Base-by-base conservation (phyloP, 139 green algal species). In the Mesotaenium endlicherianum region DNA sequence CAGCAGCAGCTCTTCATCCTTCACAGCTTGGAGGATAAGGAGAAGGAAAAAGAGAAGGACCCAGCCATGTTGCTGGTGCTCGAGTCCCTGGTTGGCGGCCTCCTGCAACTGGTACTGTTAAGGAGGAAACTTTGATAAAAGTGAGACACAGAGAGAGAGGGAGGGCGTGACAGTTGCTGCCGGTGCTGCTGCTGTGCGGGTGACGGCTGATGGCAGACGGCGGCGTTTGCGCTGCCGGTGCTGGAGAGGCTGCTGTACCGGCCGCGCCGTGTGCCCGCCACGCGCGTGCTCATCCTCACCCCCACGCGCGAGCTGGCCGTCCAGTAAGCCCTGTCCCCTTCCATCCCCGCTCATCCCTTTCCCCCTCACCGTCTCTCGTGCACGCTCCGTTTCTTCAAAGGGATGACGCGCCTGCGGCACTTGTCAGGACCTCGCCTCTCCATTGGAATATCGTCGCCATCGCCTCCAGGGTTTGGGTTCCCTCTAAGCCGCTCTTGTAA, bases 181-280 rank as follows among this genome's bases (percentile, higher is more conserved):
- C n/a, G n/a, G n/a, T n/a, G n/a, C n/a, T n/a, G n/a, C n/a, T n/a
- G 49, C 49, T 59, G 49, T 16, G 49, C 14, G 14, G 49, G 14
- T 59, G 49, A 14, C 49, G 47, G 47, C 47, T 26, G 8, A 11
- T 60, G 30, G 42, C 78, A 85, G 91, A 99, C 96, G 4, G 96
- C 96, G 2, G 96, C 96, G 39, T 99, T 98, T 84, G 83, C 91
- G 4, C 89, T 99, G 71, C 96, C 96, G 0, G 80, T 96, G 3
- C 83, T 99, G 82, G 96, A 99, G 90, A 90, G 96, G 0, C 90
- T 99, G 85, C 89, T 99, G 64, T 94, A 96, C 86, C 86, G 96
- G 11, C 87, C 90, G 0, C 86, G 90, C 0, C 88, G 92, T 1
- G 81, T 96, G 72, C 41, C 93, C 0, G 92, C 91, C 20, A 96